Evolutionary conservation across 495 filamentous ascomycete species (phyloP), one percentile per base, ranked within the genome.

Genomic region (Talaromyces nanjingensis): DNA sequence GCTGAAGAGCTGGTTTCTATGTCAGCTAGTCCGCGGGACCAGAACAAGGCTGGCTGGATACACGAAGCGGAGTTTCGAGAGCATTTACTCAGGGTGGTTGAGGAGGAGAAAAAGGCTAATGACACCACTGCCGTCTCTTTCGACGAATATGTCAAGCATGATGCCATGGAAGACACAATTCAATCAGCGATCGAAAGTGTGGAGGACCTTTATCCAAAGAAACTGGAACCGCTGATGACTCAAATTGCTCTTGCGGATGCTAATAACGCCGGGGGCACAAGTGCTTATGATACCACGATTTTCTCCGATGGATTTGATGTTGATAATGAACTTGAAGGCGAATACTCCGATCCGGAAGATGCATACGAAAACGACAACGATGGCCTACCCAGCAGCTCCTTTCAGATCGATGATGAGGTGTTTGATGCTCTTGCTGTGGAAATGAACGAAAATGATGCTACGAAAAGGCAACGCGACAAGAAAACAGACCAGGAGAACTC

Each of bases 51-150:
- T 22, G 87, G 86, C 5, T 98, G 94, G 94, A 87, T 97, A 24
- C 92, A 97, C 69, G 92, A 97, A 74, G 89, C 90, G 64, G 92
- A 96, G 64, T 92, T 87, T 71, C 81, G 83, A 24, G 78, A 86
- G 33, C 80, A 88, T 69, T 75, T 92, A 2, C 71, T 79, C 52
- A 72, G 76, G 20, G 78, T 93, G 34, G 82, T 88, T 18, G 67
- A 73, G 1, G 78, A 90, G 37, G 94, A 96, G 72, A 81, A 74
- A 61, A 71, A 65, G 22, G 78, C 80, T 31, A 79, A 75, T 47
- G 76, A 83, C 59, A 79, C 74, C 0, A 70, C 68, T 18, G 73
- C 77, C 0, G 42, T 85, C 0, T 78, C 75, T 5, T 92, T 96
- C 66, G 84, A 89, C 57, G 77, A 74, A 6, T 91, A 92, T 69